A percentile compares a stretch with the other conserved stretches of the same genome.
Evolutionary conservation across 2,329 filamentous ascomycete genomes (phyloP).

Genomic region (Stachybotrys echinatus): DNA sequence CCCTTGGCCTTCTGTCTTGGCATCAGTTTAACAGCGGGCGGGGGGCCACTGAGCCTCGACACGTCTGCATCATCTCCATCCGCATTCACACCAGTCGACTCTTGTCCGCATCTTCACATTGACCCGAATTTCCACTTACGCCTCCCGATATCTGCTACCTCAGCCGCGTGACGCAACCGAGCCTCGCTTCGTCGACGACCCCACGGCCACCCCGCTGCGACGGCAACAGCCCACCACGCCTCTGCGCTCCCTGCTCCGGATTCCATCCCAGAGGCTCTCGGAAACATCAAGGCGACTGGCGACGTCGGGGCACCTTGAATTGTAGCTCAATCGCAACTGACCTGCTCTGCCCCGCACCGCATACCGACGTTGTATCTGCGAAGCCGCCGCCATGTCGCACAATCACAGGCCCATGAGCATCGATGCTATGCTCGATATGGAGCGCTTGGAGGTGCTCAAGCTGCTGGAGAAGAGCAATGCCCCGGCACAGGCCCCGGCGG

Average conservation of each 20-base stretch:
- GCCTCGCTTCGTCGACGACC: background rate
- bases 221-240: too few relatives aligned
- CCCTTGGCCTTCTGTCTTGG: background rate
- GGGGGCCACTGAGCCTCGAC: background rate
- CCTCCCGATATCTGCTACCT: background rate
- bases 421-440: conserved; percentile 71
- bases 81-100: background rate
- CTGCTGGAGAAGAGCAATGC: conserved; percentile 51
- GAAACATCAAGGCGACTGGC: background rate
- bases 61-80: background rate
- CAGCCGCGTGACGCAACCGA: background rate
- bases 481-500: conserved; percentile 23
- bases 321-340: too few relatives aligned
- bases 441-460: conserved; percentile 67
- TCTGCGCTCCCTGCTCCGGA: background rate
- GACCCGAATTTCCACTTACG: background rate
- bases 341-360: too few relatives aligned
- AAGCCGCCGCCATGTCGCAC: conserved; percentile 22
- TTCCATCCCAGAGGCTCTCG: background rate
- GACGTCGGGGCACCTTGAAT: too few relatives aligned
- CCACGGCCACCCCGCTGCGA: too few relatives aligned
- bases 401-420: conserved; percentile 59
- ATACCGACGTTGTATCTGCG: background rate
- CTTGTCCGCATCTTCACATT: background rate
- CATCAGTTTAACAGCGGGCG: background rate